phyloP scores from a whole-genome alignment of 805 yeast genomes.

The Kuraishia molischiana region DNA sequence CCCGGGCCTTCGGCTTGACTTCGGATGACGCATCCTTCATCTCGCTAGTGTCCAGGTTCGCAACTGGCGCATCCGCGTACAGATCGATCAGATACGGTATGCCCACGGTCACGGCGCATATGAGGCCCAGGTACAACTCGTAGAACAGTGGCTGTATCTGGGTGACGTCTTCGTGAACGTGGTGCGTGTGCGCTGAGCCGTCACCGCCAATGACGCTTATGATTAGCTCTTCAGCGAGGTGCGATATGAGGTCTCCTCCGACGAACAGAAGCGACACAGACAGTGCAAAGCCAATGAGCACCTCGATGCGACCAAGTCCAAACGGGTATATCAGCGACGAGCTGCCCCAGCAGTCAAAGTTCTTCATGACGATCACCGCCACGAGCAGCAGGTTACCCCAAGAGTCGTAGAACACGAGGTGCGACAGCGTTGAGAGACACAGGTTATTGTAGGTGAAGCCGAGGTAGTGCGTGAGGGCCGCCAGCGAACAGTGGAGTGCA shows the following conservation, averaged over 20 bases:
- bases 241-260: conserved; percentile 83
- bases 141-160: not conserved
- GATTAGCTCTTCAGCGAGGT: conserved; percentile 70
- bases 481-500: conserved; percentile 39
- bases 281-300: conserved; percentile 77
- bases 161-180: conserved; percentile 13
- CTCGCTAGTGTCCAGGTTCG: not conserved
- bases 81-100: not conserved
- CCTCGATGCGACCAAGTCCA: conserved; percentile 88
- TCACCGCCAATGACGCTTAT: conserved; percentile 28
- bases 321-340: conserved; percentile 81
- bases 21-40: not conserved
- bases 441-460: conserved; percentile 51
- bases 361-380: conserved; percentile 71
- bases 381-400: conserved; percentile 64
- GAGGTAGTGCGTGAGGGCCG: conserved; percentile 44
- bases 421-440: conserved; percentile 71
- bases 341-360: conserved; percentile 85
- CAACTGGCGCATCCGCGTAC: not conserved
- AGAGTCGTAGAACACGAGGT: conserved; percentile 79
- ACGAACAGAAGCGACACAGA: conserved; percentile 82
- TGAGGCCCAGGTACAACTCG: not conserved
- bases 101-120: not conserved
- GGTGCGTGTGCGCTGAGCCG: conserved; percentile 16
- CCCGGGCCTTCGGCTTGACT: not conserved